Evolutionary conservation across 495 filamentous ascomycete genomes (phyloP).

Genomic region (Hypoxylon lienhwacheense): DNA sequence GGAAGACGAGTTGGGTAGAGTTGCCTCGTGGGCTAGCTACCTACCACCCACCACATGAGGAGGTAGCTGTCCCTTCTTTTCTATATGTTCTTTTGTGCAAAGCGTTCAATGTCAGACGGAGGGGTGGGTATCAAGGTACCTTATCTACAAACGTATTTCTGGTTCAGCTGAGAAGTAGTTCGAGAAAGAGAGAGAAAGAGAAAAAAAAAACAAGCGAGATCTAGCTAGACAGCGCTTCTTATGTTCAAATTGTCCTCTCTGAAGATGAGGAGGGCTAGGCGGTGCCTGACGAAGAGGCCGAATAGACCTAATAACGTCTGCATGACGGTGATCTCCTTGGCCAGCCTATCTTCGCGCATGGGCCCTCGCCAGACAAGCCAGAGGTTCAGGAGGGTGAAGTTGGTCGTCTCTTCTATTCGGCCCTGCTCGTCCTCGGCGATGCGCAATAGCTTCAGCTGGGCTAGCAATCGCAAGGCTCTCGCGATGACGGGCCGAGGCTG

Average conservation of each 20-base stretch:
- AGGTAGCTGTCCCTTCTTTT: too few species aligned
- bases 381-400: constrained; percentile 89
- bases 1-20: too few species aligned
- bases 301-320: constrained; percentile 74
- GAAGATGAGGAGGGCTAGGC: constrained; percentile 81
- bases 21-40: too few species aligned
- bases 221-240: constrained; percentile 26
- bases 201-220: too few species aligned
- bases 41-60: too few species aligned
- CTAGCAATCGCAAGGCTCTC: constrained; percentile 62
- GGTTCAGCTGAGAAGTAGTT: too few species aligned
- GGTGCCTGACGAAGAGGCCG: constrained; percentile 83
- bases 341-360: constrained; percentile 81
- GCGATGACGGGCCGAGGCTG: constrained; percentile 69
- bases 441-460: constrained; percentile 63
- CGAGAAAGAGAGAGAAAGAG: too few species aligned
- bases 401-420: constrained; percentile 76
- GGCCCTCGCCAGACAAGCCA: constrained; percentile 97
- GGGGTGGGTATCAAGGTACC: too few species aligned
- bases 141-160: too few species aligned
- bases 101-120: too few species aligned
- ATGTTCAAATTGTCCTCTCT: constrained; percentile 73
- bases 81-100: too few species aligned
- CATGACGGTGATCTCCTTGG: constrained; percentile 71
- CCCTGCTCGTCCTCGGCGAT: constrained; percentile 67